Percentiles rank a stretch among this genome's conserved stretches.
These are phyloP conservation scores for Serendipita sp. DNA, from an alignment of 768 basidiomycete genomes.

Conservation along the genomic window DNA sequence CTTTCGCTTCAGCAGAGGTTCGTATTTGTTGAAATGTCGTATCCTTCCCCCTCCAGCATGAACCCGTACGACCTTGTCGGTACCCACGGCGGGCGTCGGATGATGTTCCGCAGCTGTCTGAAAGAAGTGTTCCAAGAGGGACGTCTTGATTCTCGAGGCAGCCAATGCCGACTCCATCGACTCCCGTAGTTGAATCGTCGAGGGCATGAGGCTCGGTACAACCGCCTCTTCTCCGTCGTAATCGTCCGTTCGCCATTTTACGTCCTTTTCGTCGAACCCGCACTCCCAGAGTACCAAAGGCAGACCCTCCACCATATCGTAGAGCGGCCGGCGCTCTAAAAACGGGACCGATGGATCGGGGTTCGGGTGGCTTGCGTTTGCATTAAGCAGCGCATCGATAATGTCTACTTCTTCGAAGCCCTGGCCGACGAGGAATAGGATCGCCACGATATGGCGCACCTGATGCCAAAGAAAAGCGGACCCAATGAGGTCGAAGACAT, in stretches of 20 bases:
- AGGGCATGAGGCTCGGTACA: constrained; percentile 16
- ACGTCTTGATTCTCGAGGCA: constrained; percentile 47
- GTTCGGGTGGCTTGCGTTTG: constrained; percentile 27
- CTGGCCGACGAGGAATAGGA: constrained; percentile 76
- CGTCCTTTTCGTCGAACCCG: constrained; percentile 45
- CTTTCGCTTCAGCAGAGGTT: constrained; percentile 47
- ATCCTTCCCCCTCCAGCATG: constrained; percentile 48
- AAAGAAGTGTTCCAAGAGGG: constrained; percentile 51
- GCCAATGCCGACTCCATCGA: constrained; percentile 38
- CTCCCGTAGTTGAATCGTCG: constrained; percentile 29
- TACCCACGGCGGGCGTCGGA: constrained; percentile 20
- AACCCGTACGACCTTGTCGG: constrained; percentile 10
- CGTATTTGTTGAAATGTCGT: constrained; percentile 45
- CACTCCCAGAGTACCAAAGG: constrained; percentile 90
- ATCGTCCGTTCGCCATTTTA: constrained; percentile 56
- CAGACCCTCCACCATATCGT: constrained; percentile 84
- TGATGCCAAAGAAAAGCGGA: constrained; percentile 90
- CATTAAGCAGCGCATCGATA: constrained; percentile 59
- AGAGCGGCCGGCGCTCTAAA: constrained; percentile 51
- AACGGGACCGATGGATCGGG: constrained; percentile 17
- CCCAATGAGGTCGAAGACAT: constrained; percentile 74
- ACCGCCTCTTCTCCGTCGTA: constrained; percentile 20
- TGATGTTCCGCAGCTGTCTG: constrained; percentile 39
- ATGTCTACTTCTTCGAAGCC: constrained; percentile 61
- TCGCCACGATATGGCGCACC: constrained; percentile 85